Percentiles rank a stretch among this genome's conserved stretches.
Evolutionary conservation across 495 filamentous ascomycete genomes (phyloP).

Genomic region (Glonium stellatum): DNA sequence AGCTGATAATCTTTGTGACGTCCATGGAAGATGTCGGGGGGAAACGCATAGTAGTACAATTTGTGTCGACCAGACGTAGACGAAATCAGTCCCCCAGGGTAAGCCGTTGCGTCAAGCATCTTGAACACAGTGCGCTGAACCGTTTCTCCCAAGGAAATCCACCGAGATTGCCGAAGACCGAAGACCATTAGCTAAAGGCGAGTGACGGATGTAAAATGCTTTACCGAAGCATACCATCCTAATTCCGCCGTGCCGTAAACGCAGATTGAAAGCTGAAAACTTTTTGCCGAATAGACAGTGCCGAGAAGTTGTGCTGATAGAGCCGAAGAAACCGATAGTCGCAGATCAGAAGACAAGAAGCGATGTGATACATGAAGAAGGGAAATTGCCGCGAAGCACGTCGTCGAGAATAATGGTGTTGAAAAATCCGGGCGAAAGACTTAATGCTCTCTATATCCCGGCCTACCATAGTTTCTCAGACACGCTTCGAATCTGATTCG

Average conservation of each 20-base stretch:
- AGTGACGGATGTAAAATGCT: slow-evolving; percentile 13
- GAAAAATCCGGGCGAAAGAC: slow-evolving; percentile 9
- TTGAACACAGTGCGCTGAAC: slow-evolving; percentile 22
- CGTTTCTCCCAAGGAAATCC: slow-evolving; percentile 31
- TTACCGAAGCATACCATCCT: slow-evolving; percentile 21
- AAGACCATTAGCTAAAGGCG: slow-evolving; percentile 14
- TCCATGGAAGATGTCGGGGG: slow-evolving; percentile 18
- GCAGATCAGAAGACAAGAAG: slow-evolving; percentile 18
- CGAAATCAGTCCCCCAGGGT: slow-evolving; percentile 18
- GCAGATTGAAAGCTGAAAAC: slow-evolving; percentile 9
- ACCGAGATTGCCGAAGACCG: slow-evolving; percentile 27
- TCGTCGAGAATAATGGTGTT: slow-evolving; percentile 1
- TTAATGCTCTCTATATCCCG: neutral
- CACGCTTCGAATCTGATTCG: slow-evolving; percentile 24
- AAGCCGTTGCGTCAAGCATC: slow-evolving; percentile 16
- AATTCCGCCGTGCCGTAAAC: slow-evolving; percentile 22
- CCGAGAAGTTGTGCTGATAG: slow-evolving; percentile 14
- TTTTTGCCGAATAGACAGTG: slow-evolving; percentile 24
- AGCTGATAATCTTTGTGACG: slow-evolving; percentile 22
- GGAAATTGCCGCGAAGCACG: slow-evolving; percentile 4
- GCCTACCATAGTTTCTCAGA: slow-evolving; percentile 13
- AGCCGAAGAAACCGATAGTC: slow-evolving; percentile 24
- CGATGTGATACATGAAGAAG: slow-evolving; percentile 22
- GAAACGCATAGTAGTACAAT: slow-evolving; percentile 30
- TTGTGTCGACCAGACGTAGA: slow-evolving; percentile 30